Evolutionary conservation across 2,329 filamentous ascomycete species (phyloP), one percentile per base, ranked within the genome.

Genomic region (Sclerotinia borealis): DNA sequence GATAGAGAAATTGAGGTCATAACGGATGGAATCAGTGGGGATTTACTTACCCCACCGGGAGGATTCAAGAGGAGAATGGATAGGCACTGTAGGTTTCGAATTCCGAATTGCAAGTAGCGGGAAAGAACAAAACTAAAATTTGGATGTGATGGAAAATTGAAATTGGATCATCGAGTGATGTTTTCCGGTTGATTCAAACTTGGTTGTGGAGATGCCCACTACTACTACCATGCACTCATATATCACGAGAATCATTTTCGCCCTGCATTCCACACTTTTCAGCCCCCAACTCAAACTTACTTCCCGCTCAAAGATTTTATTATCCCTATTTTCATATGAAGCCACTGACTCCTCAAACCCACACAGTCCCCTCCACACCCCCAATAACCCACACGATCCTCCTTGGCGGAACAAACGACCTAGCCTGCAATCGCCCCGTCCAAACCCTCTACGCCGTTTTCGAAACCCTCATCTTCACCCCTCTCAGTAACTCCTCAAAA

Each of bases 401-500:
- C 7, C 79, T 89, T 1, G 85, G 83, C 7, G 86, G 86, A 2
- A 88, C 86, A 52, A 89, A 89, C 69, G 86, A 89, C 67, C 71
- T 88, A 10, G 82, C 74, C n/a, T 78, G 76, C 64, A 70, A 71
- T 4, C 65, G 68, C 22, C 19, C 58, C 0, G 68, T 78, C 17
- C 72, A 78, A 0, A 69, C 75, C 1, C 82, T 87, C 25, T 80
- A 80, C 67, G 68, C 76, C 6, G 75, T 76, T 3, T 79, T 87
- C 15, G 74, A 80, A 65, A 68, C 75, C 1, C 72, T 77, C 34
- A 86, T 82, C 78, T 72, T 78, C 39, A 71, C 82, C 2, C 77
- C 81, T 1, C 76, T 87, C 1, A 69, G 72, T 1, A 76, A 77
- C 8, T 79, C 79, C 4, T 76, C 78, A 68, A 83, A 83, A 63